These are phyloP conservation scores for Tilletiopsis washingtonensis DNA, from an alignment of 1,284 basidiomycete genomes.

Conservation along the genomic window DNA sequence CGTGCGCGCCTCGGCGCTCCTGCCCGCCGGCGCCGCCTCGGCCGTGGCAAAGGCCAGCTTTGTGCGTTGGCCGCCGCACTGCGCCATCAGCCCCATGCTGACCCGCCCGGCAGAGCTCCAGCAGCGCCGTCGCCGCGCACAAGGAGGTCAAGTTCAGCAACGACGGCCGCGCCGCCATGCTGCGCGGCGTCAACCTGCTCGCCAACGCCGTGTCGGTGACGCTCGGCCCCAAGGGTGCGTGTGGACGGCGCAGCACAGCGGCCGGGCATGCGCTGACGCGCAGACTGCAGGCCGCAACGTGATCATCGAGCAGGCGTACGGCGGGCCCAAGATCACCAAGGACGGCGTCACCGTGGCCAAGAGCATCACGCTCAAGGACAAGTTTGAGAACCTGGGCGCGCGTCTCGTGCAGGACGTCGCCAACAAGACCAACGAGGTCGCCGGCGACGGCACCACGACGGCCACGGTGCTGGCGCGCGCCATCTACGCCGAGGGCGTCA, in stretches of 20 bases:
- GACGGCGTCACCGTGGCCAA: constrained; percentile 98
- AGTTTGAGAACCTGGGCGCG: constrained; percentile 97
- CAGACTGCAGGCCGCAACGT: constrained; percentile 71
- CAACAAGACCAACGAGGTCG: constrained; percentile 91
- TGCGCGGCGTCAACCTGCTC: constrained; percentile 90
- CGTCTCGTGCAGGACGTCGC: constrained; percentile 95
- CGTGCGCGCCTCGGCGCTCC: constrained; percentile 13
- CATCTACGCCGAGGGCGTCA: constrained; percentile 97
- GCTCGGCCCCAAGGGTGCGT: constrained; percentile 83
- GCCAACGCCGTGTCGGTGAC: constrained; percentile 71
- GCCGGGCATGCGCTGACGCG: not conserved
- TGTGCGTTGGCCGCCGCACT: too few relatives aligned
- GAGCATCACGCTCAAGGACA: constrained; percentile 88
- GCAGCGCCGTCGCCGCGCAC: constrained; percentile 48
- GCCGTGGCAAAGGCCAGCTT: constrained; percentile 1
- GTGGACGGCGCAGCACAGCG: not conserved
- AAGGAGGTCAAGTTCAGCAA: constrained; percentile 97
- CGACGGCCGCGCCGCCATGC: constrained; percentile 84
- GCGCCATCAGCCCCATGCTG: too few relatives aligned
- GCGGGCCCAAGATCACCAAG: constrained; percentile 96
- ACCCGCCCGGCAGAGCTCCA: too few relatives aligned
- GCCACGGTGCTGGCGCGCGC: constrained; percentile 93
- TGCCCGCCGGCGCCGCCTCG: constrained; percentile 14
- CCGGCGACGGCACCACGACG: constrained; percentile 96
- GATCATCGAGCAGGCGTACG: constrained; percentile 96